Evolutionary conservation across 345 rosid genomes (phyloP).

Genomic region (Turritis glabra): DNA sequence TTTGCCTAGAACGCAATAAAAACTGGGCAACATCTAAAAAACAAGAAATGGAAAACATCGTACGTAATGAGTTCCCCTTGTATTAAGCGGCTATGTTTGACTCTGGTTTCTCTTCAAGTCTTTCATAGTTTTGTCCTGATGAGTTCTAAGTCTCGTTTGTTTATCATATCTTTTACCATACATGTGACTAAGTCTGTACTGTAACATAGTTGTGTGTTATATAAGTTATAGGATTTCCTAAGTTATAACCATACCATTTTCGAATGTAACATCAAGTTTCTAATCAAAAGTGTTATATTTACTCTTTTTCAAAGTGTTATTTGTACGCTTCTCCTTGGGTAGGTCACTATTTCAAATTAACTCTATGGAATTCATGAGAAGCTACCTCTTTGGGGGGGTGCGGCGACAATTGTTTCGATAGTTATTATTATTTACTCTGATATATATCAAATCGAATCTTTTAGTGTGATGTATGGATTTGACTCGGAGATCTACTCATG

Average conservation of each 20-base stretch:
- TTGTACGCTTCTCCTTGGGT: no score
- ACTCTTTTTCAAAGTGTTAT: no score
- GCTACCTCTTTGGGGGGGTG: no score
- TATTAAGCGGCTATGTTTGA: conserved; percentile 28
- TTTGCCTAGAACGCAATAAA: conserved; percentile 28
- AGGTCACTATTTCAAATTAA: no score
- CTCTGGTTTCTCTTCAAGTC: conserved; percentile 10
- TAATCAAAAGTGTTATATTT: neutral
- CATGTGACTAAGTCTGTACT: neutral
- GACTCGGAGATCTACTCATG: neutral
- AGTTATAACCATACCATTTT: neutral
- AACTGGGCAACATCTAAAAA: conserved; percentile 15
- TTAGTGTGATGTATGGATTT: neutral
- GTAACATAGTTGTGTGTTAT: neutral
- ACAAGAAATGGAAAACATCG: neutral
- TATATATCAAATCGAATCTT: neutral
- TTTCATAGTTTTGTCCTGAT: neutral
- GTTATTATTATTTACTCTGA: neutral
- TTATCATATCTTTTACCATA: neutral
- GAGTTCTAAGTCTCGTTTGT: neutral
- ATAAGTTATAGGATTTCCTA: no score
- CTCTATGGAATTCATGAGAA: no score
- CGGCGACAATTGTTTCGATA: no score
- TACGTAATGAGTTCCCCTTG: conserved; percentile 29
- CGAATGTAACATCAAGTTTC: neutral